Percentiles rank a stretch among this genome's conserved stretches.
These are phyloP conservation scores for Alternaria incomplexa DNA, from an alignment of 2,329 filamentous ascomycete genomes.

Conservation along the genomic window DNA sequence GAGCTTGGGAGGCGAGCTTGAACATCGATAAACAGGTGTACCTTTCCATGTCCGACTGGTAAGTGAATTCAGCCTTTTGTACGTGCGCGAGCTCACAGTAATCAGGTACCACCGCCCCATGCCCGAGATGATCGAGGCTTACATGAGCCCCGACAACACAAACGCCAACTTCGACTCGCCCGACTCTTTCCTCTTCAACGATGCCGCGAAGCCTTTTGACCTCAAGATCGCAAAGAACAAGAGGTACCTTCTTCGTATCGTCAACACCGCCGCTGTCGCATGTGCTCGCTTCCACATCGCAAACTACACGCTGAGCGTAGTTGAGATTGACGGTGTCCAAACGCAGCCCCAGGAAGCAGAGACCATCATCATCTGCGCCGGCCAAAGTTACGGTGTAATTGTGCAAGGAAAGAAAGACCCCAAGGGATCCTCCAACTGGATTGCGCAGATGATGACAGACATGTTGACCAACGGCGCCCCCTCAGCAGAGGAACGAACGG, in stretches of 20 bases:
- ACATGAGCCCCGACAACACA: conserved; percentile 52
- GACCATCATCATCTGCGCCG: conserved; percentile 42
- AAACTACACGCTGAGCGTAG: conserved; percentile 31
- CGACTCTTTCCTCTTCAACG: conserved; percentile 11
- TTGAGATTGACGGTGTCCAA: conserved; percentile 46
- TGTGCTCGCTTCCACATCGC: conserved; percentile 54
- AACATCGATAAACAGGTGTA: conserved; percentile 29
- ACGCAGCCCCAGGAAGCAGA: conserved; percentile 50
- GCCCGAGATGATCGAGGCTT: conserved; percentile 44
- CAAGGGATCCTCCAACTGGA: conserved; percentile 64
- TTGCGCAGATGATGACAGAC: conserved; percentile 57
- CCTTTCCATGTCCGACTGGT: conserved; percentile 13
- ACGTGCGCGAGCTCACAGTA: conserved; percentile 23
- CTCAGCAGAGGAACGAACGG: conserved; percentile 10
- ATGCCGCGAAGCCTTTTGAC: conserved; percentile 10
- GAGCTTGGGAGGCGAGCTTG: conserved; percentile 48
- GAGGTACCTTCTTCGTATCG: conserved; percentile 68
- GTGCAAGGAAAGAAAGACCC: conserved; percentile 21
- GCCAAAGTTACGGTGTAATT: conserved; percentile 31
- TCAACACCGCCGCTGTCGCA: conserved; percentile 59
- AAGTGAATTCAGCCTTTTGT: background rate
- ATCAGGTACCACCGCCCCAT: conserved; percentile 9
- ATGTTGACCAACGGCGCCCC: conserved; percentile 54
- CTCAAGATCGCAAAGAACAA: conserved; percentile 55
- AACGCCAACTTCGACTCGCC: conserved; percentile 24